These are phyloP conservation scores for Coemansia sp. DNA, from an alignment of 192 early-diverging fungal genomes.

Conservation along the genomic window DNA sequence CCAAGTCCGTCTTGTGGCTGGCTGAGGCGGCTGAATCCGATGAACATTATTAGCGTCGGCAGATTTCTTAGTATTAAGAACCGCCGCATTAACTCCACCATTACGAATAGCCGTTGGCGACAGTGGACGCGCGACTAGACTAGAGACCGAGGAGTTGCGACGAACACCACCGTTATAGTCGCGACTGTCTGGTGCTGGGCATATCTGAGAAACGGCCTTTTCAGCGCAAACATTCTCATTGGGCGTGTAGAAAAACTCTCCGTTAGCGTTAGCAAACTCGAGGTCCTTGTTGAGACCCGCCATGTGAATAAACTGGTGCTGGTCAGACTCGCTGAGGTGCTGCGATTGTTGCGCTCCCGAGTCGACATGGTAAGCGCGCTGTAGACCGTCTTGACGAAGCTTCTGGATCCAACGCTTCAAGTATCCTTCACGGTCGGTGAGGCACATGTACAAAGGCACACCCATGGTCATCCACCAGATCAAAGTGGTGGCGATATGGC, in stretches of 20 bases:
- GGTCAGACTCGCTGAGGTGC: no score
- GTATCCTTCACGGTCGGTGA: slow-evolving; percentile 25
- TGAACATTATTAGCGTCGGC: neutral
- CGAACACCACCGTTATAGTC: neutral
- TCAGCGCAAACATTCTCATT: neutral
- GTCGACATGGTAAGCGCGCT: slow-evolving; percentile 30
- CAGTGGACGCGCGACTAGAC: neutral
- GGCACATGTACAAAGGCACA: slow-evolving; percentile 28
- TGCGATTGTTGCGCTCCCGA: neutral
- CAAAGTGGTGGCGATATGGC: slow-evolving; percentile 30
- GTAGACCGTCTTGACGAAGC: slow-evolving; percentile 33
- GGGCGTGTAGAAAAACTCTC: neutral
- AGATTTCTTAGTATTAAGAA: neutral
- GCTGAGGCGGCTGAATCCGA: neutral
- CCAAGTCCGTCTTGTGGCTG: neutral
- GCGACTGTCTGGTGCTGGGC: neutral
- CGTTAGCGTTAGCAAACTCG: neutral
- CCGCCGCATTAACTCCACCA: neutral
- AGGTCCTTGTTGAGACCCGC: neutral
- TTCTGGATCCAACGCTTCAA: slow-evolving; percentile 26
- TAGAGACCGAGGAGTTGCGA: neutral
- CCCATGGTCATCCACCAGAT: slow-evolving; percentile 50
- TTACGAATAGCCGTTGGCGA: neutral
- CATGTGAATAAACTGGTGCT: neutral
- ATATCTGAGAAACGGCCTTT: neutral